Evolutionary conservation across 768 basidiomycete genomes (phyloP).

Genomic region (Collybia sp.): DNA sequence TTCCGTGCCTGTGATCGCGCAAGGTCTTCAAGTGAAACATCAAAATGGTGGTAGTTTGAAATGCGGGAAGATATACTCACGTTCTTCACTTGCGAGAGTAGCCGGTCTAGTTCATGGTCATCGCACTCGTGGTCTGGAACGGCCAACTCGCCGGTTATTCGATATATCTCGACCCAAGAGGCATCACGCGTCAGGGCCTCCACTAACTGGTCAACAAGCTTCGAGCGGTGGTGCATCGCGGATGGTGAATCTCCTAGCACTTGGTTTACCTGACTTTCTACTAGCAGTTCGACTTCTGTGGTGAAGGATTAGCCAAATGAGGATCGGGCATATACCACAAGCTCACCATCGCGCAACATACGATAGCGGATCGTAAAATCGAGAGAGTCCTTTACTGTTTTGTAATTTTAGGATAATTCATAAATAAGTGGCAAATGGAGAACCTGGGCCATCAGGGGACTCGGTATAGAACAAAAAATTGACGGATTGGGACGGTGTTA

Average conservation of each 20-base stretch:
- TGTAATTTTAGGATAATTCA: background rate
- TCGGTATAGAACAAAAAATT: slow-evolving; percentile 81
- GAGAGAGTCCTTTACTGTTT: slow-evolving; percentile 57
- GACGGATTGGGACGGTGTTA: slow-evolving; percentile 71
- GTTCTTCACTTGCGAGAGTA: slow-evolving; percentile 27
- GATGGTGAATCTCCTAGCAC: slow-evolving; percentile 31
- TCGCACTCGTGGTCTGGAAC: slow-evolving; percentile 39
- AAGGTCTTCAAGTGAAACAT: slow-evolving; percentile 28
- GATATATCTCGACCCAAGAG: slow-evolving; percentile 67
- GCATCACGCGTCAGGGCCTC: slow-evolving; percentile 59
- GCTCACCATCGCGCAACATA: slow-evolving; percentile 75
- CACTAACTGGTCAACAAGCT: slow-evolving; percentile 44
- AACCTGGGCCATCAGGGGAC: slow-evolving; percentile 58
- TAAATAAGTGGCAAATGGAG: slow-evolving; percentile 5
- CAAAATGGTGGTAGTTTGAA: background rate
- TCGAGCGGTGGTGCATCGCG: slow-evolving; percentile 31
- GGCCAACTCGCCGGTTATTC: slow-evolving; percentile 63
- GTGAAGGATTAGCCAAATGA: background rate
- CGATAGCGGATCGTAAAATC: slow-evolving; percentile 66
- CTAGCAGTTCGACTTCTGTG: slow-evolving; percentile 64
- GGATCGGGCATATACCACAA: background rate
- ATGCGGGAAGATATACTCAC: slow-evolving; percentile 11
- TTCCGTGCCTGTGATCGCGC: slow-evolving; percentile 35
- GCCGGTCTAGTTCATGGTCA: slow-evolving; percentile 20
- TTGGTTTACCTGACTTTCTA: slow-evolving; percentile 43